phyloP scores from a whole-genome alignment of 768 basidiomycete genomes.

The Tulasnella sp. region DNA sequence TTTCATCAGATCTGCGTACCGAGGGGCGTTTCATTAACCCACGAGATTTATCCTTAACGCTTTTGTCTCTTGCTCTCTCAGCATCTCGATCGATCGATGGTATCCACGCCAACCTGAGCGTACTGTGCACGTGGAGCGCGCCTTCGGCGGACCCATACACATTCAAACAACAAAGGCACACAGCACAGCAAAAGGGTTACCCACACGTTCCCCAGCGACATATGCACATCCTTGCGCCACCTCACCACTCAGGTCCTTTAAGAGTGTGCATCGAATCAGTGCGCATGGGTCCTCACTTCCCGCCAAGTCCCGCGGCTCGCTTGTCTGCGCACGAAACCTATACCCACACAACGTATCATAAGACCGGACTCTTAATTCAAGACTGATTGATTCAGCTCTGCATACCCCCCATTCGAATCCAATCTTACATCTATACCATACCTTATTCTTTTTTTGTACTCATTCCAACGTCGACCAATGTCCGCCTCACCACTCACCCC shows the following conservation, averaged over 20 bases:
- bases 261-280: background rate
- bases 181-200: background rate
- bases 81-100: background rate
- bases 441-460: background rate
- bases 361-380: background rate
- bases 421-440: background rate
- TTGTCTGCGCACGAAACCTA: background rate
- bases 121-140: background rate
- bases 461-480: background rate
- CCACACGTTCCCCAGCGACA: background rate
- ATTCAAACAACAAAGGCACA: background rate
- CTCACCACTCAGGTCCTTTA: background rate
- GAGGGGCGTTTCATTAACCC: too few species aligned
- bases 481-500: background rate
- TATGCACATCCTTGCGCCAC: background rate
- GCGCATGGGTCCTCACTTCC: background rate
- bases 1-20: too few species aligned
- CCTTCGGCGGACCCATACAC: background rate
- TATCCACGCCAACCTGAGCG: background rate
- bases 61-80: background rate
- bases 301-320: background rate
- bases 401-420: background rate
- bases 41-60: too few species aligned
- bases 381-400: background rate
- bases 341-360: background rate